Evolutionary conservation across 2,329 filamentous ascomycete genomes (phyloP).

Genomic region (Aspergillus costaricaensis): DNA sequence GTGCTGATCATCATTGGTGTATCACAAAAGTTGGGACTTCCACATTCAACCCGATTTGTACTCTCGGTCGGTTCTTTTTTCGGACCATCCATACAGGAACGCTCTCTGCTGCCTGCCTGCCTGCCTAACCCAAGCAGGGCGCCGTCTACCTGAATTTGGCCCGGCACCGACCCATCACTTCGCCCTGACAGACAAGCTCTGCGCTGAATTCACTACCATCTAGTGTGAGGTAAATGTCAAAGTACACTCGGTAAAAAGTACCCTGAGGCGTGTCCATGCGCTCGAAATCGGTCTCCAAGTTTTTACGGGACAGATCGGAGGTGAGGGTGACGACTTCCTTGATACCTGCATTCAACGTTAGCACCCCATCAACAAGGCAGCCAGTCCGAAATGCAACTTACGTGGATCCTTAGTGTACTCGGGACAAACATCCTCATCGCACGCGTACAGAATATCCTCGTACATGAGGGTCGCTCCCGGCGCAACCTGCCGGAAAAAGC

Average conservation of each 20-base stretch:
- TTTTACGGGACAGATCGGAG: slow-evolving; percentile 94
- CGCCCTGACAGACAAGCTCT: slow-evolving; percentile 97
- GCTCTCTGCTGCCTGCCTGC: slow-evolving; percentile 1
- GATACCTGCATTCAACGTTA: slow-evolving; percentile 65
- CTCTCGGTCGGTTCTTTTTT: slow-evolving; percentile 3
- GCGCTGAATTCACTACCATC: slow-evolving; percentile 98
- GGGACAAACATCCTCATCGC: slow-evolving; percentile 95
- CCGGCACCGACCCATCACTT: slow-evolving; percentile 96
- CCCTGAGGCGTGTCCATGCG: slow-evolving; percentile 98
- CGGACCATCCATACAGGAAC: neutral
- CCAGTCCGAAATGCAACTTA: slow-evolving; percentile 59
- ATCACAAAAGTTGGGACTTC: slow-evolving; percentile 1
- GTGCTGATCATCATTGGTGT: slow-evolving; percentile 14
- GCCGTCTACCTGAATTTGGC: slow-evolving; percentile 72
- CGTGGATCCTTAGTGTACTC: slow-evolving; percentile 99
- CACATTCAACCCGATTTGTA: neutral
- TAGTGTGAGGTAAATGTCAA: slow-evolving; percentile 80
- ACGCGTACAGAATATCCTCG: slow-evolving; percentile 96
- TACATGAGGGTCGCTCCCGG: slow-evolving; percentile 98
- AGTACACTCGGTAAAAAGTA: slow-evolving; percentile 80
- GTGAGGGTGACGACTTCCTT: slow-evolving; percentile 98
- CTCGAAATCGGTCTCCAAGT: slow-evolving; percentile 98
- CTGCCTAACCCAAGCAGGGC: slow-evolving; percentile 10
- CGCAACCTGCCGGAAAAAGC: slow-evolving; percentile 96
- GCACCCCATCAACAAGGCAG: neutral